Base-by-base conservation (phyloP, 257 asterid genomes). In the Penstemon newberryi region DNA sequence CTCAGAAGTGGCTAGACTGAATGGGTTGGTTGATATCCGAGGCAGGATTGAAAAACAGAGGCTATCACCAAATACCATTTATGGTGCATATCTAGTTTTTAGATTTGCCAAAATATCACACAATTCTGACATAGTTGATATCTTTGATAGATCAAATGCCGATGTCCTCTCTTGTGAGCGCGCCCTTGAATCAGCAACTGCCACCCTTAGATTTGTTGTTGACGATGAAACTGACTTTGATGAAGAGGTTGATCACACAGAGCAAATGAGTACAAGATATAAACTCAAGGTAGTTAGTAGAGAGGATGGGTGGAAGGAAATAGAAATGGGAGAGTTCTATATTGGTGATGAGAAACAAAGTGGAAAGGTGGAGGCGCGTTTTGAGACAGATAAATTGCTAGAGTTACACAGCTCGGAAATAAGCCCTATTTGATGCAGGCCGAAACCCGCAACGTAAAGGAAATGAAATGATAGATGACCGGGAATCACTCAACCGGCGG, bases 221-320 rank as follows among this genome's bases (percentile, higher is more conserved):
- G 5, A 49, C 4, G 33, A 25, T 25, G 33, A 25, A 25, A 25
- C 33, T 25, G 33, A 25, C 33, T 25, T 25, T 25, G 33, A 25
- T 25, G 33, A 25, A 25, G 33, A 25, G 33, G 33, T 25, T 25
- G 33, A 25, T 25, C 33, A 25, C 33, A 25, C 33, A 25, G 33
- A 25, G 33, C 33, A 25, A 25, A 25, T 2, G 33, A 25, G 33
- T 25, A 25, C 33, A 25, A 25, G 33, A 49, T 3, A 13, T 4
- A 11, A 49, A 10, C 54, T 9, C 10, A 49, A 9, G 4, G 54
- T 49, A 9, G 18, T 12, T 10, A 5, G n/a, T 49, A 70, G 87
- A 65, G 64, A 2, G 0, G 80, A 83, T 38, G 78, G 77, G 8
- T 80, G 83, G 85, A 63, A 63, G 85, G 85, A 83, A 50, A 56